Base-by-base conservation (phyloP, 2,329 filamentous ascomycete genomes). In the Ophiocordyceps australis region DNA sequence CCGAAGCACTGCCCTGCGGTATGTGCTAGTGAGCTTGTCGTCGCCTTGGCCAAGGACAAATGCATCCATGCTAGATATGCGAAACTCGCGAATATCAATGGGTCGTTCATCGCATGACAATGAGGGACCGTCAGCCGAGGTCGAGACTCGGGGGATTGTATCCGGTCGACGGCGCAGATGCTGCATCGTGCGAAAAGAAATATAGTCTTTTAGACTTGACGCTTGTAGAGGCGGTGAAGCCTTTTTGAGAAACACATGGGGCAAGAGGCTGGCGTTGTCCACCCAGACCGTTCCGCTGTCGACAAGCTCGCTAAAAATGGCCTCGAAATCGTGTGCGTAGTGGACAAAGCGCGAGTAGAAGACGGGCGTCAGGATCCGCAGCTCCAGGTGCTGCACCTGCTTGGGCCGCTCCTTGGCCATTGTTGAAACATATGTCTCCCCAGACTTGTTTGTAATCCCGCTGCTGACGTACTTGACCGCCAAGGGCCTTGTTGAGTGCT, bases 341-440 rank as follows among this genome's bases (percentile, higher is more conserved):
- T 65, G 58, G 1, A 71, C 55, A 24, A 79, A 70, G 16, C 72
- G 61, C 9, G 64, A 59, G 49, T 81, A 81, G 39, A 81, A 81
- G 0, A 51, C 54, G 1, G 75, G 74, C 0, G 68, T 74, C 13
- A 75, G 43, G 5, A 79, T 51, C 27, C 59, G 61, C 24, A 79
- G 49, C 22, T 65, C 62, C 5, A 76, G 14, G 1, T 57, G 44
- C 14, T 57, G 47, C 3, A 32, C 31, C 3, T 27, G 20, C 3
- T 31, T 26, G 9, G 24, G 27, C 1, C 36, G 27, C 3, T 37
- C 26, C 9, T 31, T 27, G 10, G 44, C 42, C 3, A 35, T 26
- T 5, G 38, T 30, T 5, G 55, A 59, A 13, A 34, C 35, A 33
- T 60, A 52, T 15, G 47, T 36, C 34, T 59, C 52, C 10, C 50